Evolutionary conservation across 2,329 filamentous ascomycete genomes (phyloP), one percentile per base, ranked within the genome.

Genomic region (Elsinoe perseae): DNA sequence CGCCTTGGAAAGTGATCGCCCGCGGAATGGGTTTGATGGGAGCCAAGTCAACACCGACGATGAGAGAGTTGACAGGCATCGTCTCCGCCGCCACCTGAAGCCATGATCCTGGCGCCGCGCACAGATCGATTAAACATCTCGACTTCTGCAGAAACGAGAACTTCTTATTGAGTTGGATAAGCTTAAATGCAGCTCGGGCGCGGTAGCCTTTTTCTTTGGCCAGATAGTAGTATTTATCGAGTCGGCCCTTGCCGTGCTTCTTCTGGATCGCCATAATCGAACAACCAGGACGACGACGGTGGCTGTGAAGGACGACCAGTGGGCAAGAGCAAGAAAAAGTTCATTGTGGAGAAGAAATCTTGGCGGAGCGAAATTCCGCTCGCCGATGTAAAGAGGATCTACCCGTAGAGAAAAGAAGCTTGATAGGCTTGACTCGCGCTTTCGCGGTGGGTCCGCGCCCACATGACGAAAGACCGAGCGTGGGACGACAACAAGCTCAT

Each of bases 211-310:
- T 97, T 72, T 98, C 93, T 74, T 98, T 98, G 60, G 93, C 93
- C 66, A 97, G 84, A 70, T 91, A 92, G 75, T 97, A 98, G 89
- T 91, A 97, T 75, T 97, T 96, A 75, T 98, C 93, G 67, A 96
- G 80, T 82, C 92, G 91, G 73, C 92, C 92, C 77, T 97, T 97
- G 75, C 90, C 92, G 76, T 95, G 87, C 81, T 97, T 97, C 81
- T 97, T 96, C 70, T 97, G 89, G 67, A 97, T 92, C 68, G 89
- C 91, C 93, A 97, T 97, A 57, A 63, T 28, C 10, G 25, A 12
- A 14, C 14, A 14, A 32, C 10, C 12, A 30, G 4, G 4, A n/a
- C 3, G 34, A 25, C 25, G 23, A 20, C n/a, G 25, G 14, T 38
- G 9, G n/a, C 34, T 42, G 25, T 18, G 52, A 30, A 32, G 27